Conservation (phyloP, 495 filamentous ascomycete species). For the Echria macrotheca region DNA sequence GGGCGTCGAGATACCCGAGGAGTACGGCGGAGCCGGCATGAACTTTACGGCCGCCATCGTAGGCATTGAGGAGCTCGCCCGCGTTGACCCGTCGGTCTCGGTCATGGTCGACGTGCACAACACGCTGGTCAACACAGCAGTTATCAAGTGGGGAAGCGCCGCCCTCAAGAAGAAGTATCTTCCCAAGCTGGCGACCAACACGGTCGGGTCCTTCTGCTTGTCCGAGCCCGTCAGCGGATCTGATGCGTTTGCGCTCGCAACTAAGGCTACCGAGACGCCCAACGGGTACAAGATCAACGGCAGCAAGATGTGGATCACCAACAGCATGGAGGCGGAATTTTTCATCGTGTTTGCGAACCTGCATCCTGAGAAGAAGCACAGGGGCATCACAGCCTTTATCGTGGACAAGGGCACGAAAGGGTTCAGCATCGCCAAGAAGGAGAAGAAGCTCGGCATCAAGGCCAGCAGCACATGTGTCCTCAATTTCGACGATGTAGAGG, state of each 20-base stretch:
- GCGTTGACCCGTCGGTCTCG: slow-evolving; percentile 90
- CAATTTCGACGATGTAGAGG: slow-evolving; percentile 94
- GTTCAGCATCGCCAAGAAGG: slow-evolving; percentile 97
- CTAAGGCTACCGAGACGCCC: slow-evolving; percentile 68
- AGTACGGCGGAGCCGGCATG: slow-evolving; percentile 95
- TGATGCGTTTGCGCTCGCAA: slow-evolving; percentile 92
- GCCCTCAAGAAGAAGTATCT: slow-evolving; percentile 78
- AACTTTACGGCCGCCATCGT: slow-evolving; percentile 96
- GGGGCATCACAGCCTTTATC: slow-evolving; percentile 94
- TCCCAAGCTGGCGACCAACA: slow-evolving; percentile 79
- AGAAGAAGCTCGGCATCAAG: slow-evolving; percentile 97
- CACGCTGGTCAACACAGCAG: slow-evolving; percentile 90
- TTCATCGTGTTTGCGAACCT: slow-evolving; percentile 99
- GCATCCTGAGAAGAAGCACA: slow-evolving; percentile 81
- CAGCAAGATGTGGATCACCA: slow-evolving; percentile 99
- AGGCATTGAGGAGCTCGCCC: slow-evolving; percentile 92
- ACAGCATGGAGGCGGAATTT: slow-evolving; percentile 85
- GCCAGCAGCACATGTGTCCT: slow-evolving; percentile 95
- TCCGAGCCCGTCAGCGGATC: slow-evolving; percentile 91
- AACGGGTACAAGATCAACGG: slow-evolving; percentile 83
- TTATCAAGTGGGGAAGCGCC: slow-evolving; percentile 76
- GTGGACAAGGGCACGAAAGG: slow-evolving; percentile 85
- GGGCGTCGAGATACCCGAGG: slow-evolving; percentile 95
- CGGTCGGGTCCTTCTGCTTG: slow-evolving; percentile 92
- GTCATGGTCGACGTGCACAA: slow-evolving; percentile 96